Percentiles rank a stretch among this genome's conserved stretches.
Conservation (phyloP, 1,284 basidiomycete species). For the Boletellus deceptivus region DNA sequence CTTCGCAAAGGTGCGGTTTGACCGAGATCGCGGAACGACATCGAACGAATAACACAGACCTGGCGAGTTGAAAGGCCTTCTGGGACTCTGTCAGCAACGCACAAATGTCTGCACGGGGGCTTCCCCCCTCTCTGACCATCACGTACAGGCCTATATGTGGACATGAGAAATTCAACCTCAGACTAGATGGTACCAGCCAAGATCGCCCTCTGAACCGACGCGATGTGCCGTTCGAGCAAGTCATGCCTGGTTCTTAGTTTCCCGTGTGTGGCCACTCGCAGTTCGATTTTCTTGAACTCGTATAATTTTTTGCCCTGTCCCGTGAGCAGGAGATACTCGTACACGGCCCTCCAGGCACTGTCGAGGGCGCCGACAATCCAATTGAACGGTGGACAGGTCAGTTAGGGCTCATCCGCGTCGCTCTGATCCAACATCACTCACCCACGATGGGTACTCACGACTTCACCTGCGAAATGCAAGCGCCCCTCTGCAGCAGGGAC, state of each 20-base stretch:
- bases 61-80: too few relatives aligned
- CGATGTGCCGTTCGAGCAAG: slow-evolving; percentile 12
- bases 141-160: too few relatives aligned
- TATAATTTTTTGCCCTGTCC: too few relatives aligned
- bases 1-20: too few relatives aligned
- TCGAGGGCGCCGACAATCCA: slow-evolving; percentile 24
- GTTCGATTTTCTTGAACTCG: too few relatives aligned
- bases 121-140: too few relatives aligned
- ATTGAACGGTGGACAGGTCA: not conserved
- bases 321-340: not conserved
- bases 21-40: too few relatives aligned
- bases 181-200: slow-evolving; percentile 18
- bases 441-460: slow-evolving; percentile 21
- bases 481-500: slow-evolving; percentile 11
- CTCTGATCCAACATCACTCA: slow-evolving; percentile 6
- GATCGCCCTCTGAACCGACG: slow-evolving; percentile 19
- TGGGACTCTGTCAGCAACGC: too few relatives aligned
- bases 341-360: slow-evolving; percentile 24
- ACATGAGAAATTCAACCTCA: too few relatives aligned
- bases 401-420: not conserved
- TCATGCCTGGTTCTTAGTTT: not conserved
- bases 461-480: slow-evolving; percentile 23
- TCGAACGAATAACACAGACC: too few relatives aligned
- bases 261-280: not conserved
- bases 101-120: too few relatives aligned